Base-by-base conservation (phyloP, 495 filamentous ascomycete genomes). In the Lasiosphaeria ovina region DNA sequence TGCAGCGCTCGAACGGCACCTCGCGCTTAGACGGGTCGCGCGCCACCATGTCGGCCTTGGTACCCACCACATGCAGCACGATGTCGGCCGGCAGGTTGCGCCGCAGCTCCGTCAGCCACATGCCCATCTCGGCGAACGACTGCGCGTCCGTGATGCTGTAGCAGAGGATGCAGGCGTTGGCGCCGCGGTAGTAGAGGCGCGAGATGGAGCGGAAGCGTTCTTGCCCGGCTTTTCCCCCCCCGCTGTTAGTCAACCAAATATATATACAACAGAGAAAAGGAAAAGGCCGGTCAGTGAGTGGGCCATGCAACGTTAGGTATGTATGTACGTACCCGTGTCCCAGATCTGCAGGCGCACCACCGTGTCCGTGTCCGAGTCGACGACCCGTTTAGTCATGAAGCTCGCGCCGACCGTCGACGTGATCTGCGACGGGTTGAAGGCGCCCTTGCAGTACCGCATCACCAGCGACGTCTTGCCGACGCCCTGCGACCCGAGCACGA, bases 401-500 rank as follows among this genome's bases (percentile, higher is more conserved):
- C 88, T 92, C 24, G 94, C 94, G 74, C 94, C 94, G 66, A 97
- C 87, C 42, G 93, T 98, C 16, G 89, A 91, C 5, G 83, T 84
- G 14, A 87, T 84, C 52, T 83, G 85, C 4, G 85, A 79, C 70
- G 69, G 90, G 77, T 82, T 79, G 70, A 94, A 96, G 56, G 85
- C 80, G 62, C 90, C 89, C 63, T 89, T 89, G 69, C 92, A 86
- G 71, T 89, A 96, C 63, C 93, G 89, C 66, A 89, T 88, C 16
- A 97, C 90, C 14, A 98, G 84, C 42, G 89, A 91, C 11, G 93
- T 97, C 78, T 98, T 98, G 70, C 93, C 93, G 52, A 97, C 93
- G 73, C 92, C 91, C 80, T 94, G 91, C 54, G 89, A 84, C 74
- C 92, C 92, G 49, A 96, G 83, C 59, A 96, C 86, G 66, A 95